phyloP scores from a whole-genome alignment of 148 eudicot species.

The Suaeda aralocaspica region DNA sequence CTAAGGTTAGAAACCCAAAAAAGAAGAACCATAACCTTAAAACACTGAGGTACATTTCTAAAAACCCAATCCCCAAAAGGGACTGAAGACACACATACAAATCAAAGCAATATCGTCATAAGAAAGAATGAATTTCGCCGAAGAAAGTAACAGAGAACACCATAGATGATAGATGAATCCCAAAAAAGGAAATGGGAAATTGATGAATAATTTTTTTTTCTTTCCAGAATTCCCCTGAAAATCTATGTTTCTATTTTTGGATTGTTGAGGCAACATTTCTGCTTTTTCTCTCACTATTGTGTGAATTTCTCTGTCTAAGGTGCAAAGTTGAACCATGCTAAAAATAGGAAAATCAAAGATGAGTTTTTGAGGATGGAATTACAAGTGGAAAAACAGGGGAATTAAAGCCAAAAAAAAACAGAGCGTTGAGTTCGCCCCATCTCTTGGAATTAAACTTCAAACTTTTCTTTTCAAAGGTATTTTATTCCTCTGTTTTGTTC shows the following conservation, averaged over 20 bases:
- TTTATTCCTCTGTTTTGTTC: not conserved
- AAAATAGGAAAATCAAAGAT: conserved; percentile 18
- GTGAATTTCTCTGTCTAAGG: conserved; percentile 11
- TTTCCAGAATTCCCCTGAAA: conserved; percentile 12
- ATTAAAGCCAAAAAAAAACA: not conserved
- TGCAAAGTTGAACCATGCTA: conserved; percentile 20
- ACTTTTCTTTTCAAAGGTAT: too few species aligned
- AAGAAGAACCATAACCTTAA: conserved; percentile 24
- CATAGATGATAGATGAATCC: conserved; percentile 17
- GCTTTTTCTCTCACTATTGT: not conserved
- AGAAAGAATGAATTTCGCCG: not conserved
- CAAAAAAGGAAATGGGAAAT: not conserved
- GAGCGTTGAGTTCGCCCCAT: conserved; percentile 27
- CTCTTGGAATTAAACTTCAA: conserved; percentile 1
- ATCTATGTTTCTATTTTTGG: conserved; percentile 26
- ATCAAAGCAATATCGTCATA: conserved; percentile 9
- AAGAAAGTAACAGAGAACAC: not conserved
- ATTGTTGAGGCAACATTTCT: conserved; percentile 15
- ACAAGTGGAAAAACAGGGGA: conserved; percentile 18
- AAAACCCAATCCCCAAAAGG: conserved; percentile 23
- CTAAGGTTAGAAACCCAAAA: conserved; percentile 33
- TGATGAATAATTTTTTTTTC: too few species aligned
- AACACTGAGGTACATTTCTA: conserved; percentile 33
- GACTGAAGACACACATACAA: conserved; percentile 1
- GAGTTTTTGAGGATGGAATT: not conserved